Percentiles rank a stretch among this genome's conserved stretches.
Conservation (phyloP, 2,329 filamentous ascomycete genomes). For the Paecilomyces formosus region DNA sequence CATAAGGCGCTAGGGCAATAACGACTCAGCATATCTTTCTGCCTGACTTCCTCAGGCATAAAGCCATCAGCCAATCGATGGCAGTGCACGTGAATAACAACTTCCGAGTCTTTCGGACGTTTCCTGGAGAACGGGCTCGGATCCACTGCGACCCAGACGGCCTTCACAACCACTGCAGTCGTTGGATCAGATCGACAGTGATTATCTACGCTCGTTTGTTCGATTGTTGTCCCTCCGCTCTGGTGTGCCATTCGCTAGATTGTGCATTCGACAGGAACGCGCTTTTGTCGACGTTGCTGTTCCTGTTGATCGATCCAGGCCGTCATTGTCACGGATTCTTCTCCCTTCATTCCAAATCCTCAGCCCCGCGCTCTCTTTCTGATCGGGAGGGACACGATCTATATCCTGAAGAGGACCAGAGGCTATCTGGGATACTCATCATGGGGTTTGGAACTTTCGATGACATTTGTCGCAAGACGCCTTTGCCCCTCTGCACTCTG, state of each 20-base stretch:
- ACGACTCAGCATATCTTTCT: background rate
- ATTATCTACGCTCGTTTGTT: background rate
- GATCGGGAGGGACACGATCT: background rate
- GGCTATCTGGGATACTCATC: slow-evolving; percentile 27
- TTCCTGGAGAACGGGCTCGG: background rate
- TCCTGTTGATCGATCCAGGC: background rate
- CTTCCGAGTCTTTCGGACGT: background rate
- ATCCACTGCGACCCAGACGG: background rate
- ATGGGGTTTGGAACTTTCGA: slow-evolving; percentile 92
- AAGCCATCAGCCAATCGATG: background rate
- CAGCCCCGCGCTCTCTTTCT: background rate
- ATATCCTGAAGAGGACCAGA: background rate
- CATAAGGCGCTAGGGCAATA: background rate
- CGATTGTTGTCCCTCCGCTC: background rate
- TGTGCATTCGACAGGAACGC: background rate
- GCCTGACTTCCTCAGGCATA: too few relatives aligned
- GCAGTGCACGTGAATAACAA: background rate
- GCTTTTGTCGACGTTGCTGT: background rate
- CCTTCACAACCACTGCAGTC: background rate
- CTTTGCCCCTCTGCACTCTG: slow-evolving; percentile 79
- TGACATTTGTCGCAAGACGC: slow-evolving; percentile 73
- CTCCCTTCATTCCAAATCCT: background rate
- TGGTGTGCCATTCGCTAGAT: background rate
- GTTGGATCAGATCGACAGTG: background rate
- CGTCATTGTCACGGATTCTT: background rate